phyloP scores from a whole-genome alignment of 2,329 filamentous ascomycete genomes.

The Teratosphaeria epicoccoides region DNA sequence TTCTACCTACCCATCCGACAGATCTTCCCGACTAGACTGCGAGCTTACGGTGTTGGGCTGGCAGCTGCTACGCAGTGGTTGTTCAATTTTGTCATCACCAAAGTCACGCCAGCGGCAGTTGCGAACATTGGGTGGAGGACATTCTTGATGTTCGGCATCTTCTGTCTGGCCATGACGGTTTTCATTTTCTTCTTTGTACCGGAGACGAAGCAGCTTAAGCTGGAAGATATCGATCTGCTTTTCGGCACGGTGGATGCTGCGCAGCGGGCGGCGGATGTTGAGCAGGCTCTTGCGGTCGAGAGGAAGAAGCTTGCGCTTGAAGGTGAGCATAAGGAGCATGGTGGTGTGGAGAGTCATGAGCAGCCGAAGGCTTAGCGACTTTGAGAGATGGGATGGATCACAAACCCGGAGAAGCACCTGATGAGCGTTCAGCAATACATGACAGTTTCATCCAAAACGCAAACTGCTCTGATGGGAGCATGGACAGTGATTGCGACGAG shows the following conservation, averaged over 20 bases:
- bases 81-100: conserved; percentile 27
- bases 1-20: too few relatives aligned
- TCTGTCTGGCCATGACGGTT: conserved; percentile 26
- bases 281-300: background rate
- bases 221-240: conserved; percentile 14
- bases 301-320: background rate
- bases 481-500: too few relatives aligned
- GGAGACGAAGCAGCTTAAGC: conserved; percentile 12
- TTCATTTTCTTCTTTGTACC: conserved; percentile 24
- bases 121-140: conserved; percentile 30
- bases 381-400: background rate
- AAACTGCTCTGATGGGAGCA: too few relatives aligned
- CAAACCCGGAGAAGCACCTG: background rate
- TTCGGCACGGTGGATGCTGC: conserved; percentile 37
- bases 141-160: conserved; percentile 32
- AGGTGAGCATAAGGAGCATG: background rate
- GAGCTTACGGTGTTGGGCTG: conserved; percentile 47
- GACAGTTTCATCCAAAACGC: too few relatives aligned
- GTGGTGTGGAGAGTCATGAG: background rate
- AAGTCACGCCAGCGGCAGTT: conserved; percentile 31
- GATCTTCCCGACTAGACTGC: conserved; percentile 29
- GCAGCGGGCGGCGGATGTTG: background rate
- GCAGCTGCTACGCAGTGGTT: conserved; percentile 40
- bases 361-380: background rate
- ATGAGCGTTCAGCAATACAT: too few relatives aligned